These are phyloP conservation scores for Orobanche coerulescens DNA, from an alignment of 257 asterid species.

Conservation along the genomic window DNA sequence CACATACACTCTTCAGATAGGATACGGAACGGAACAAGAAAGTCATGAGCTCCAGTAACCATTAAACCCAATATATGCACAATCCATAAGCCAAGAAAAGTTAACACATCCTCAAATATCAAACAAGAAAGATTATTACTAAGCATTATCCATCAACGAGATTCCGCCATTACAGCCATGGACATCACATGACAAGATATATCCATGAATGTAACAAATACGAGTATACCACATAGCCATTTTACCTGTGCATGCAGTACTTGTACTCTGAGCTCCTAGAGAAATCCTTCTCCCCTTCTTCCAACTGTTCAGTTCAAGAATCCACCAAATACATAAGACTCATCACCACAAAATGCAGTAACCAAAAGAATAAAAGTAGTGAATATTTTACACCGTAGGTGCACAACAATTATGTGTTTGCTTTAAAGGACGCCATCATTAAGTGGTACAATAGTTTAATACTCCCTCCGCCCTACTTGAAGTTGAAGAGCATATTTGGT, in stretches of 20 bases:
- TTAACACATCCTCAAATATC: no score
- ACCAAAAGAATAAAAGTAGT: neutral
- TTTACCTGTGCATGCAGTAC: slow-evolving; percentile 92
- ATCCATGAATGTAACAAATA: neutral
- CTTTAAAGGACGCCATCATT: neutral
- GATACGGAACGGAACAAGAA: neutral
- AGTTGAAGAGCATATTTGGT: no score
- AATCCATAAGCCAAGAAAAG: neutral
- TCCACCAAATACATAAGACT: slow-evolving; percentile 11
- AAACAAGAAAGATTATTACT: neutral
- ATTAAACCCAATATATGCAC: slow-evolving; percentile 3
- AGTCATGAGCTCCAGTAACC: slow-evolving; percentile 8
- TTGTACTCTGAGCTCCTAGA: slow-evolving; percentile 78
- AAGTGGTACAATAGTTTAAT: neutral
- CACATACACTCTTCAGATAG: neutral
- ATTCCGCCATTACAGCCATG: no score
- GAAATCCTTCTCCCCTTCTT: slow-evolving; percentile 86
- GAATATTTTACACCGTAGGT: neutral
- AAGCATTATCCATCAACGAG: neutral
- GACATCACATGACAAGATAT: neutral
- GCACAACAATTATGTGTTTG: slow-evolving; percentile 8
- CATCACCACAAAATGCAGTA: slow-evolving; percentile 5
- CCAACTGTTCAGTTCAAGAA: slow-evolving; percentile 49
- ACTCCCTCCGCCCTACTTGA: no score
- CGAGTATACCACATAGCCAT: neutral